Evolutionary conservation across 1,284 basidiomycete species (phyloP).

Genomic region (Ustilago crameri): DNA sequence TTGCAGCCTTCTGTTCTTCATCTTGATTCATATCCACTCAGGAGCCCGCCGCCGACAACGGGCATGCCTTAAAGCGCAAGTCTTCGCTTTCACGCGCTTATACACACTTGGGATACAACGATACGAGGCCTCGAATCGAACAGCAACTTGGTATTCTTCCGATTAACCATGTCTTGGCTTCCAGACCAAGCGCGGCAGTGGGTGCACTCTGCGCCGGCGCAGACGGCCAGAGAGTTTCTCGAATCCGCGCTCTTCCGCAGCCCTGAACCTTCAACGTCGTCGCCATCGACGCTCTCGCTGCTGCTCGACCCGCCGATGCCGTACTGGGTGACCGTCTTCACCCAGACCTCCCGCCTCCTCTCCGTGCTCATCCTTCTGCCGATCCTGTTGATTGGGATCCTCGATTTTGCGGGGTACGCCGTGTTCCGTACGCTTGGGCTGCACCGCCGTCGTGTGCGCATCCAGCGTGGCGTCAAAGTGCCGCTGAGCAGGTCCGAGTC

Average conservation of each 20-base stretch:
- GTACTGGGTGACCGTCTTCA: conserved; percentile 27
- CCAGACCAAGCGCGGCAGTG: conserved; percentile 10
- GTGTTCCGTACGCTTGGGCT: conserved; percentile 60
- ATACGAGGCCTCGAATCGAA: neutral
- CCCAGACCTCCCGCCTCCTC: conserved; percentile 37
- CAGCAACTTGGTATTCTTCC: neutral
- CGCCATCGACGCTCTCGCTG: conserved; percentile 23
- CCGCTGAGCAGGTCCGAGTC: conserved; percentile 20
- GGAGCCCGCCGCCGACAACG: no score
- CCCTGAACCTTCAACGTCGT: conserved; percentile 19
- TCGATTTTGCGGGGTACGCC: conserved; percentile 63
- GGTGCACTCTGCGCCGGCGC: conserved; percentile 6
- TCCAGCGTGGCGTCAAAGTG: conserved; percentile 32
- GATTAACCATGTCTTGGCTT: conserved; percentile 17
- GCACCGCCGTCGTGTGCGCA: conserved; percentile 50
- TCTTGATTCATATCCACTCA: no score
- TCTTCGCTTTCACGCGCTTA: no score
- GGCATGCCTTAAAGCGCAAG: no score
- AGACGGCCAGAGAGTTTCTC: conserved; percentile 11
- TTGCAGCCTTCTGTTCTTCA: no score
- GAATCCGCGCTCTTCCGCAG: conserved; percentile 32
- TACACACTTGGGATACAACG: no score
- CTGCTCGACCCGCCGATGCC: conserved; percentile 46
- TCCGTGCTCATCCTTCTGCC: conserved; percentile 54
- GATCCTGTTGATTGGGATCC: conserved; percentile 44